phyloP scores from a whole-genome alignment of 169 alveolate genomes.

The Ichthyophthirius multifiliis region DNA sequence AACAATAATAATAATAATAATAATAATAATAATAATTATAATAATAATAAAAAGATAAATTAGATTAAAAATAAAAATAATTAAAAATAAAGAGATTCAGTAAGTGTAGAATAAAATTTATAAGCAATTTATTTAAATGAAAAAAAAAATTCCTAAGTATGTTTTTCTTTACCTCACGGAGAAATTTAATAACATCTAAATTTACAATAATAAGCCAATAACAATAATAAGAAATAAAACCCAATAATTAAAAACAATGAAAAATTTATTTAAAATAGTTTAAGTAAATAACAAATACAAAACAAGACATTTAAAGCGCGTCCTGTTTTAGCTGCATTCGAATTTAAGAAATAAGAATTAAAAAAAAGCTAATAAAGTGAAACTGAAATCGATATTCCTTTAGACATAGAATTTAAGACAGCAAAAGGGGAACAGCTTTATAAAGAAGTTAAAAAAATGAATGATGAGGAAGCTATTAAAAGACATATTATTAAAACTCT shows the following conservation, averaged over 20 bases:
- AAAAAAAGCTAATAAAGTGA: neutral
- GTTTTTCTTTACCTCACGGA: neutral
- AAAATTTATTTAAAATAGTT: neutral
- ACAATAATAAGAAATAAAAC: neutral
- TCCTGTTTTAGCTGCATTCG: neutral
- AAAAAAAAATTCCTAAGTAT: neutral
- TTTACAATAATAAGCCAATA: neutral
- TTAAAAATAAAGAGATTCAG: neutral
- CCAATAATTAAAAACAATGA: neutral
- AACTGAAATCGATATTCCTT: slow-evolving; percentile 5
- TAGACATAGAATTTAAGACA: slow-evolving; percentile 33
- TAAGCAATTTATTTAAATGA: neutral
- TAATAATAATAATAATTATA: neutral
- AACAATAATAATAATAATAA: neutral
- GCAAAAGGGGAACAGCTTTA: slow-evolving; percentile 26
- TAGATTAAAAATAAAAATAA: neutral
- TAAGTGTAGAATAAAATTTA: neutral
- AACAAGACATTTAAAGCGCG: neutral
- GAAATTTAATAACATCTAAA: neutral
- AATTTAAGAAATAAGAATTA: neutral
- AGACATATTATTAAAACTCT: slow-evolving; percentile 17
- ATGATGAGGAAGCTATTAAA: slow-evolving; percentile 31
- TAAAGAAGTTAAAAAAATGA: slow-evolving; percentile 2
- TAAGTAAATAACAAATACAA: neutral
- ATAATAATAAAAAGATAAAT: neutral